phyloP scores from a whole-genome alignment of 768 basidiomycete genomes.

The Amanita thiersii region DNA sequence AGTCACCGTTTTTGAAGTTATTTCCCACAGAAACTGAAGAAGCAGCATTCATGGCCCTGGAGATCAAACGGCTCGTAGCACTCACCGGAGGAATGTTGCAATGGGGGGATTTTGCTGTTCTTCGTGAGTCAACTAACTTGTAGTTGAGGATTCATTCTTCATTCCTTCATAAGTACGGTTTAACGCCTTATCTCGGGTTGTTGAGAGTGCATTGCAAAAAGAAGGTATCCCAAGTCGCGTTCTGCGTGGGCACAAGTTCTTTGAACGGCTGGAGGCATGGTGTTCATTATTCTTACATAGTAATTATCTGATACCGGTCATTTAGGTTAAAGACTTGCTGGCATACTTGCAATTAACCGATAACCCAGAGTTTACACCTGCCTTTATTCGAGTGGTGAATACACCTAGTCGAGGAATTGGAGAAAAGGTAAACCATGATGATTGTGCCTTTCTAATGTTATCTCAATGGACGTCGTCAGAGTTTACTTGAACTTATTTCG shows the following conservation, averaged over 20 bases:
- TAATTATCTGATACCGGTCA: background rate
- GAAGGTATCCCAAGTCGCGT: constrained; percentile 73
- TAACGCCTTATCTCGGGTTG: constrained; percentile 67
- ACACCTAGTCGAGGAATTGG: constrained; percentile 67
- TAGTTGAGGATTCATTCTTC: constrained; percentile 1
- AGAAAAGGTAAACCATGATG: constrained; percentile 47
- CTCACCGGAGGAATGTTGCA: constrained; percentile 61
- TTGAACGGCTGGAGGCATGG: constrained; percentile 69
- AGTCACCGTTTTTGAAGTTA: constrained; percentile 46
- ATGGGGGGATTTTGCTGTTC: constrained; percentile 76
- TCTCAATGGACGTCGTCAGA: constrained; percentile 26
- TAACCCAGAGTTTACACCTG: constrained; percentile 59
- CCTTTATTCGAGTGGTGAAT: constrained; percentile 67
- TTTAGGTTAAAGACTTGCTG: constrained; percentile 70
- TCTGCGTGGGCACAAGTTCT: constrained; percentile 79
- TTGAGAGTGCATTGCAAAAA: constrained; percentile 72
- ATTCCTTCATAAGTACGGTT: constrained; percentile 52
- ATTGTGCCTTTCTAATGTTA: background rate
- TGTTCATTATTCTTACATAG: background rate
- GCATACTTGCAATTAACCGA: constrained; percentile 80
- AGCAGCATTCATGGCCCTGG: constrained; percentile 61
- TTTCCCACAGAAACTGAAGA: constrained; percentile 55
- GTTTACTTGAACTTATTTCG: constrained; percentile 47
- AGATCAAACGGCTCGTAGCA: constrained; percentile 74
- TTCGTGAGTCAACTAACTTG: constrained; percentile 40